phyloP scores from a whole-genome alignment of 352 stramenopile genomes.

The Phytophthora colocasiae region DNA sequence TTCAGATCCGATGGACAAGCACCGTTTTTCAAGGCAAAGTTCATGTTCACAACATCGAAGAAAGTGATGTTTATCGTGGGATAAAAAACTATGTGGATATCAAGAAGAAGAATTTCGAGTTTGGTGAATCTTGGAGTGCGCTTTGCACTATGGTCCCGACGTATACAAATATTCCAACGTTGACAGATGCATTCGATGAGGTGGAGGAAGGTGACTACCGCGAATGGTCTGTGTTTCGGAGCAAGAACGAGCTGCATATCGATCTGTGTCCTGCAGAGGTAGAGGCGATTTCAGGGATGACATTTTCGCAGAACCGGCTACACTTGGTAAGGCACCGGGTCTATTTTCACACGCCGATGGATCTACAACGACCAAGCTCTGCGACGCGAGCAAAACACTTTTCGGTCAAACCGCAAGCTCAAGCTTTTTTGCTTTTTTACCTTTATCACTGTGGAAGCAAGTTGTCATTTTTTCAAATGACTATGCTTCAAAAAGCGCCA shows the following conservation, averaged over 20 bases:
- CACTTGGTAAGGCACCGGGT: background rate
- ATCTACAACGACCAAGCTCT: background rate
- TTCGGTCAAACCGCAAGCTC: conserved; percentile 5
- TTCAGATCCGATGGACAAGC: conserved; percentile 8
- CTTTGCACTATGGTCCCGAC: conserved; percentile 4
- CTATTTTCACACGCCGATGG: conserved; percentile 5
- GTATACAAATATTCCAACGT: background rate
- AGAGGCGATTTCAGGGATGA: conserved; percentile 1
- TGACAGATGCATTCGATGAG: conserved; percentile 9
- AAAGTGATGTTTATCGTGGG: background rate
- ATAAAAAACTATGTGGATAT: conserved; percentile 2
- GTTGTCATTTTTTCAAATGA: conserved; percentile 3
- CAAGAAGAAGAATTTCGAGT: background rate
- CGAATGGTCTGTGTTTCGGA: background rate
- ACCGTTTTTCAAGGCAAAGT: conserved; percentile 4
- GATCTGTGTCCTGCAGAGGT: background rate
- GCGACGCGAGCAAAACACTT: background rate
- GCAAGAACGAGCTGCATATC: background rate
- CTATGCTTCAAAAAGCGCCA: background rate
- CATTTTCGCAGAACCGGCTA: conserved; percentile 2
- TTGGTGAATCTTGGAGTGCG: conserved; percentile 7
- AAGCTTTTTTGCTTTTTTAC: conserved; percentile 12
- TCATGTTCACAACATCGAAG: conserved; percentile 3
- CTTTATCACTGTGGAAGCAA: conserved; percentile 11
- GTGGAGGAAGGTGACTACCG: background rate